Percentiles rank a stretch among this genome's conserved stretches.
These are phyloP conservation scores for Corrigiola litoralis DNA, from an alignment of 179 eudicot genomes.

Conservation along the genomic window DNA sequence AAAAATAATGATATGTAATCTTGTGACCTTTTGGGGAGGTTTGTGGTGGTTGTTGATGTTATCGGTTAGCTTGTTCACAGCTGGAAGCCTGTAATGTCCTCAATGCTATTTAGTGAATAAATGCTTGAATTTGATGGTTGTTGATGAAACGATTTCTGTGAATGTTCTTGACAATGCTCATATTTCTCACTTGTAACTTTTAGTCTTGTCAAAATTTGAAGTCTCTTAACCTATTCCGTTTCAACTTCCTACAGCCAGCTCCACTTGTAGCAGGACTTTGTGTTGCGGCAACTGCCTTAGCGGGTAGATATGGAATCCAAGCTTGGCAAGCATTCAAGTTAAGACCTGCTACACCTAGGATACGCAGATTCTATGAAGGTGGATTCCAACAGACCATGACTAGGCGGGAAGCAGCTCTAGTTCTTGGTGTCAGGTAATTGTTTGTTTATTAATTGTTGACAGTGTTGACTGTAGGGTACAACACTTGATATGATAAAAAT, in stretches of 20 bases:
- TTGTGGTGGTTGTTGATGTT: too few relatives aligned
- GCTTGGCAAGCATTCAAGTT: constrained; percentile 74
- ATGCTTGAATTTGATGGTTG: neutral
- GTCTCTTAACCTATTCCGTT: neutral
- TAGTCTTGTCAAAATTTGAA: too few relatives aligned
- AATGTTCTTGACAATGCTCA: neutral
- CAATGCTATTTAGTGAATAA: neutral
- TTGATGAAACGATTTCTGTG: neutral
- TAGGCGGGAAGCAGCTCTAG: constrained; percentile 69
- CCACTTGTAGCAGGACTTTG: constrained; percentile 53
- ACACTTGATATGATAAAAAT: neutral
- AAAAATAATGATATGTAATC: too few relatives aligned
- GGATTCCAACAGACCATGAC: constrained; percentile 75
- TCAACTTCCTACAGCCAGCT: constrained; percentile 27
- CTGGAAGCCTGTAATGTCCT: neutral
- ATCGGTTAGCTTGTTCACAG: neutral
- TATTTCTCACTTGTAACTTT: neutral
- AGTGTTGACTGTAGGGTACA: neutral
- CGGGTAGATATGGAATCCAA: constrained; percentile 56
- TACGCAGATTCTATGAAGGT: constrained; percentile 69
- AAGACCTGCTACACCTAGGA: constrained; percentile 50
- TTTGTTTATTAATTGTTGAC: neutral
- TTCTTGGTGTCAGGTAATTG: constrained; percentile 73
- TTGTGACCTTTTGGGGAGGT: too few relatives aligned
- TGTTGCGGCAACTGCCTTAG: constrained; percentile 58